These are phyloP conservation scores for Cubamyces lactineus DNA, from an alignment of 768 basidiomycete species.

Conservation along the genomic window DNA sequence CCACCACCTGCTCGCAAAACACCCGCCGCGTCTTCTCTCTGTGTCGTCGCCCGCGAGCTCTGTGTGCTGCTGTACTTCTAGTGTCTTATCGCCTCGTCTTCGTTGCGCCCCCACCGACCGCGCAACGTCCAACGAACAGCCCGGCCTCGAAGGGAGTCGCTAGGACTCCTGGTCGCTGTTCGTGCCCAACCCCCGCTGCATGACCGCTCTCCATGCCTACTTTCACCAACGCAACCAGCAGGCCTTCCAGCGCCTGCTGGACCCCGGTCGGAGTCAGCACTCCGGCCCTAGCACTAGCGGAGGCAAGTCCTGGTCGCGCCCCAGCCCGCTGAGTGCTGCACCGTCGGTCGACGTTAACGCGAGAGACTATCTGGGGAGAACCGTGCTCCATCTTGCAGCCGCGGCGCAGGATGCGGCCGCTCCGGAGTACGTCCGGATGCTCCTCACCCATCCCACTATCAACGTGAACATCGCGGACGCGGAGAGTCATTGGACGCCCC, in stretches of 20 bases:
- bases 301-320: conserved; percentile 60
- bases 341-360: conserved; percentile 63
- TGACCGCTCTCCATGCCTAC: conserved; percentile 82
- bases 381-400: conserved; percentile 83
- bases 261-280: conserved; percentile 45
- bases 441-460: conserved; percentile 75
- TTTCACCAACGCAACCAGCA: conserved; percentile 72
- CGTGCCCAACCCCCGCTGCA: conserved; percentile 39
- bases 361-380: conserved; percentile 70
- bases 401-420: conserved; percentile 59
- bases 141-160: conserved; percentile 26
- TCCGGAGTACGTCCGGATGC: conserved; percentile 74
- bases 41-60: conserved; percentile 3
- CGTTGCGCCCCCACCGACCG: conserved; percentile 13
- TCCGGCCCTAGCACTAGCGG: conserved; percentile 47
- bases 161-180: conserved; percentile 30
- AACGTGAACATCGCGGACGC: conserved; percentile 79
- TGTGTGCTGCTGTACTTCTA: conserved; percentile 13
- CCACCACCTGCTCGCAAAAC: conserved; percentile 7
- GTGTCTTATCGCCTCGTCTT: conserved; percentile 1
- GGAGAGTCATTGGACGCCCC: conserved; percentile 90
- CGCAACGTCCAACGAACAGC: conserved; percentile 25
- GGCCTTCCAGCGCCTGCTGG: conserved; percentile 77
- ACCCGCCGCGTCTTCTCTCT: neutral
- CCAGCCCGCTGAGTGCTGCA: conserved; percentile 41